phyloP scores from a whole-genome alignment of 768 basidiomycete genomes.

The Harrya chromipes region DNA sequence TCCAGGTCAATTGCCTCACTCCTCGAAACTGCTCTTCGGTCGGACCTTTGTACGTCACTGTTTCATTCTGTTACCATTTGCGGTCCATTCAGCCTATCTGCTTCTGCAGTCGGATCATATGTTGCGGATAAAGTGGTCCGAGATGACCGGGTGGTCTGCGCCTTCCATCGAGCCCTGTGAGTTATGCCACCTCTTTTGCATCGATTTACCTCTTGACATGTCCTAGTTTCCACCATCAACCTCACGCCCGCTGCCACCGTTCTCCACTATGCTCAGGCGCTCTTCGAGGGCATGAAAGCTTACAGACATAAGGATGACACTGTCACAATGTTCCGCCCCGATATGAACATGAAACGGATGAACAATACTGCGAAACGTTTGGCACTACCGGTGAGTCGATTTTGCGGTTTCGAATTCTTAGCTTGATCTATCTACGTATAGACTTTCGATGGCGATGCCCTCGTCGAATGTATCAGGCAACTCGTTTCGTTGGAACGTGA shows the following conservation, averaged over 20 bases:
- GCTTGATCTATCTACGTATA: slow-evolving; percentile 26
- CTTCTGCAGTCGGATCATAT: slow-evolving; percentile 75
- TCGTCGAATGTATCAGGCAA: slow-evolving; percentile 80
- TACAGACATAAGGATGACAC: slow-evolving; percentile 72
- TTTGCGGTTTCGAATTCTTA: not conserved
- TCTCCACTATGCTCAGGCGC: slow-evolving; percentile 88
- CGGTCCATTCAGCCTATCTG: slow-evolving; percentile 1
- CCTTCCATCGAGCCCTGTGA: slow-evolving; percentile 83
- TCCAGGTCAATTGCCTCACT: slow-evolving; percentile 62
- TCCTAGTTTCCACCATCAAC: slow-evolving; percentile 20
- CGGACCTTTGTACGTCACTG: slow-evolving; percentile 66
- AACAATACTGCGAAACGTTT: slow-evolving; percentile 76
- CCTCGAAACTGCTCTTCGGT: slow-evolving; percentile 75
- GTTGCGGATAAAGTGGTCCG: slow-evolving; percentile 74
- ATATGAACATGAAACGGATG: slow-evolving; percentile 98
- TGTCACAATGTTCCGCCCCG: slow-evolving; percentile 85
- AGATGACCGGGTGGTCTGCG: slow-evolving; percentile 70
- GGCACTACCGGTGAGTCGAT: slow-evolving; percentile 62
- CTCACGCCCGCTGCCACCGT: slow-evolving; percentile 52
- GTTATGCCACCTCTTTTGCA: slow-evolving; percentile 25
- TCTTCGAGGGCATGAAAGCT: slow-evolving; percentile 95
- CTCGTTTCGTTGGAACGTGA: slow-evolving; percentile 79
- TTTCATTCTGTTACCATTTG: slow-evolving; percentile 3
- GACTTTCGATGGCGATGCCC: slow-evolving; percentile 75
- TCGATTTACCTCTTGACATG: slow-evolving; percentile 2